Base-by-base conservation (phyloP, 2,329 filamentous ascomycete genomes). In the Cladophialophora bantiana region DNA sequence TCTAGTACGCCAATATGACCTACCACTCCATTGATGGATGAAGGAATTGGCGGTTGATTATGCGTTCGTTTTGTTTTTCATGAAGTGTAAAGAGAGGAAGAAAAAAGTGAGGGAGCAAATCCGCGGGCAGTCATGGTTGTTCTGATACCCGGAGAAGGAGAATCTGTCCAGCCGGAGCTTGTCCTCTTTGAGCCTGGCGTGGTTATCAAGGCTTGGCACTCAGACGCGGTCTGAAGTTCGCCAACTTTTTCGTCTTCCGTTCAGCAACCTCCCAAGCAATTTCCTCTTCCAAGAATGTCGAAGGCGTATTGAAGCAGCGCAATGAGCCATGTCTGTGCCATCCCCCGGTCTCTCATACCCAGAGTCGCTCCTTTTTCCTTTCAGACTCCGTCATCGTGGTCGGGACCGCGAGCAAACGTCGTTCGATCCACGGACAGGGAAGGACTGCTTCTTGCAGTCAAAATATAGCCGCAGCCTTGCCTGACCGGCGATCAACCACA, bases 1-100 rank as follows among this genome's bases (percentile, higher is more conserved):
- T 72, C 69, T 72, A 67, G 71, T 69, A 67, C 69, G 69, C 71
- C 71, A 72, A 71, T 72, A 72, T 72, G 71, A 72, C 71, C 71
- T 67, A 71, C 71, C 69, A 72, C 59, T 65, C 71, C 68, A 71
- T 66, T 32, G 59, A 34, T 18, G n/a, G 13, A 53, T 53, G 54
- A 61, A 68, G 65, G 68, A 65, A 53, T 57, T 69, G 61, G 69
- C 71, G 71, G 69, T 72, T 72, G 71, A 71, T 71, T 71, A 69
- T 71, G 70, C 67, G 70, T 72, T 67, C 70, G 67, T 59, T 67
- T 59, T 67, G 55, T 70, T 66, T 68, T 71, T 61, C 62, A 67
- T 64, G 60, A 71, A 69, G 69, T 72, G 71, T 72, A 40, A 69
- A 68, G 64, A 67, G 64, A 40, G 61, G 60, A 65, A 61, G 62